Evolutionary conservation across 768 basidiomycete genomes (phyloP), one percentile per base, ranked within the genome.

Genomic region (Lyophyllum atratum): DNA sequence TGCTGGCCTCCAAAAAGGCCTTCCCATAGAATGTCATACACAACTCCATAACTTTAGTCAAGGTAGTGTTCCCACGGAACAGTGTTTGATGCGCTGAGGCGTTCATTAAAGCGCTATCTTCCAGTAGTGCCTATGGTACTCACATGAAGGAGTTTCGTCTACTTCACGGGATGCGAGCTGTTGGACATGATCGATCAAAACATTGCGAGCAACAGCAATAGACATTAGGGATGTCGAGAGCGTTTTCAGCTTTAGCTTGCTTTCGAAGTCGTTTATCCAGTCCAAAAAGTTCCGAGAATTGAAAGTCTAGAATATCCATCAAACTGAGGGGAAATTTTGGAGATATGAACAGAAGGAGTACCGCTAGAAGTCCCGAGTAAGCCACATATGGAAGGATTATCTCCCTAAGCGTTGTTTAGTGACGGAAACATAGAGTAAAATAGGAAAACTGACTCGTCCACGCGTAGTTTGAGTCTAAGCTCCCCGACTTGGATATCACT

Each of bases 11-110:
- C 21, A 96, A 79, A 66, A 93, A 94, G 1, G 76, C 75, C 64
- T 78, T 84, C n/a, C 92, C 92, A 64, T 93, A 90, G 75, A 84
- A 85, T n/a, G 78, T 77, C 85, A 95, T 92, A 63, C 85, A 86
- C 5, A 85, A 73, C 64, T 94, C 92, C 74, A 93, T 83, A 25
- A 87, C 85, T 72, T 84, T 92, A 56, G 86, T 87, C 60, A 87
- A 77, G 33, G 76, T 80, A 10, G 85, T 85, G 62, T 87, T 87
- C 34, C 86, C 89, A 52, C 79, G 81, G 69, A 88, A 91, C 15
- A 93, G 73, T 1, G 90, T 92, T 65, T 85, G 86, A 60, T 89
- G 88, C 8, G 90, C 90, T 92, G 63, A 7, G 34, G 33, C 44
- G 52, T 51, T 17, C n/a, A 37, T 48, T 52, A 50, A 29, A 48